Conservation (phyloP, 805 yeast genomes). For the Barnettozyma botsteinii region DNA sequence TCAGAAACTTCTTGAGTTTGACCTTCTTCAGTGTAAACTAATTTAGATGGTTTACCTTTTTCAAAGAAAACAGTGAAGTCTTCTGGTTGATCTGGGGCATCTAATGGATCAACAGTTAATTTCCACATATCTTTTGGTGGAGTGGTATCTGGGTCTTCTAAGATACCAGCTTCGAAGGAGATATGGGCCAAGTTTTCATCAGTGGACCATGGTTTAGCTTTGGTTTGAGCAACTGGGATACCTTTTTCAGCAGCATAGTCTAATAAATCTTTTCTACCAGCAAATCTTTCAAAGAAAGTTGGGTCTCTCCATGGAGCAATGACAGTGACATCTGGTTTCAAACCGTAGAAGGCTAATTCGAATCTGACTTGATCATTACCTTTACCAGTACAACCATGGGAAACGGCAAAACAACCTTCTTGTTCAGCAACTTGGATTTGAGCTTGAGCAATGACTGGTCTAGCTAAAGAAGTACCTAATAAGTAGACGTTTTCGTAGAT, state of each 20-base stretch:
- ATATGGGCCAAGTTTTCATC: conserved; percentile 99
- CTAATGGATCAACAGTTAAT: conserved; percentile 90
- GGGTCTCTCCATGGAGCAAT: conserved; percentile 99
- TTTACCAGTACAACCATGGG: conserved; percentile 99
- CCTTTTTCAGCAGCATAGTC: conserved; percentile 89
- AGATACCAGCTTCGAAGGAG: conserved; percentile 98
- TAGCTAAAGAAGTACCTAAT: conserved; percentile 95
- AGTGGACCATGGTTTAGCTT: conserved; percentile 99
- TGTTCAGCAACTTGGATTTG: conserved; percentile 95
- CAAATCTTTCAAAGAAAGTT: conserved; percentile 86
- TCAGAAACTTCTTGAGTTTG: conserved; percentile 61
- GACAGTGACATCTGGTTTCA: conserved; percentile 93
- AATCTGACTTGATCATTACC: conserved; percentile 99
- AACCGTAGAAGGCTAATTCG: conserved; percentile 93
- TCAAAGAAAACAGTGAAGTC: conserved; percentile 75
- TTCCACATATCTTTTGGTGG: conserved; percentile 99
- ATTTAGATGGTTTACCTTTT: conserved; percentile 83
- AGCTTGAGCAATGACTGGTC: conserved; percentile 98
- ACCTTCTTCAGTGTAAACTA: conserved; percentile 56
- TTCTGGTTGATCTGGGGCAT: conserved; percentile 94
- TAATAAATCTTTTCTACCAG: conserved; percentile 94
- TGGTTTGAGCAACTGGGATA: conserved; percentile 95
- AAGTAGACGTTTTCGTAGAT: conserved; percentile 96
- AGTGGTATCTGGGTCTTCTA: conserved; percentile 97
- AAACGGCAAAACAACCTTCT: conserved; percentile 97